These are phyloP conservation scores for Aspergillus sp. DNA, from an alignment of 2,329 filamentous ascomycete species.

Conservation along the genomic window DNA sequence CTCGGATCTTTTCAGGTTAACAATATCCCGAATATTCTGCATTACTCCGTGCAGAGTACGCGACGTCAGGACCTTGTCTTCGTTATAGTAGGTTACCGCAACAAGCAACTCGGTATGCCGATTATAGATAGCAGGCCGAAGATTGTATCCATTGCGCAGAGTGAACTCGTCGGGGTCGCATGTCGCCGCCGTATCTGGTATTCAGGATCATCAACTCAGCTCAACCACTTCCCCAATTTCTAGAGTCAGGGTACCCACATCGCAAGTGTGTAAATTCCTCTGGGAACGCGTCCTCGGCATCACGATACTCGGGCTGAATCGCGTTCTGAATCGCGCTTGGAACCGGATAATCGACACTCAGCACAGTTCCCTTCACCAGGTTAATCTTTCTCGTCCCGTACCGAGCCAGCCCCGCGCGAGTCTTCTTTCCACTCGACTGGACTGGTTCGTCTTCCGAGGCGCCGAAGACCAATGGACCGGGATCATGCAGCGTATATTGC, in stretches of 20 bases:
- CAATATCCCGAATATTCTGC: slow-evolving; percentile 98
- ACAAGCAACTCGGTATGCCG: slow-evolving; percentile 95
- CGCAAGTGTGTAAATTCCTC: slow-evolving; percentile 99
- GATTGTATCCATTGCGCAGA: slow-evolving; percentile 97
- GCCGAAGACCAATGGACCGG: no score
- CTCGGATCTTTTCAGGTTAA: slow-evolving; percentile 97
- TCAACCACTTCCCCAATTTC: slow-evolving; percentile 38
- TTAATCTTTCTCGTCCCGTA: slow-evolving; percentile 97
- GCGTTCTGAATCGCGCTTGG: slow-evolving; percentile 97
- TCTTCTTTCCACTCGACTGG: no score
- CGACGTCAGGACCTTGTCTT: slow-evolving; percentile 90
- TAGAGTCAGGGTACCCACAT: slow-evolving; percentile 52
- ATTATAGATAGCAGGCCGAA: slow-evolving; percentile 98
- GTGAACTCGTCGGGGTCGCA: slow-evolving; percentile 99
- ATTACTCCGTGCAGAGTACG: slow-evolving; percentile 96
- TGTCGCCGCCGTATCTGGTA: slow-evolving; percentile 92
- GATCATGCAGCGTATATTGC: no score
- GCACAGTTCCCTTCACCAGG: slow-evolving; percentile 91
- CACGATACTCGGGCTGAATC: slow-evolving; percentile 86
- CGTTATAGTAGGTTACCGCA: slow-evolving; percentile 98
- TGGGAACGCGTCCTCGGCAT: slow-evolving; percentile 75
- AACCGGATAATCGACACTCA: slow-evolving; percentile 96
- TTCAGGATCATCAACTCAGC: slow-evolving; percentile 18
- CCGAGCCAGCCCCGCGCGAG: slow-evolving; percentile 45
- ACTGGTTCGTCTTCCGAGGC: no score